Conservation (phyloP, 2,329 filamentous ascomycete genomes). For the Xylariaceae sp. region DNA sequence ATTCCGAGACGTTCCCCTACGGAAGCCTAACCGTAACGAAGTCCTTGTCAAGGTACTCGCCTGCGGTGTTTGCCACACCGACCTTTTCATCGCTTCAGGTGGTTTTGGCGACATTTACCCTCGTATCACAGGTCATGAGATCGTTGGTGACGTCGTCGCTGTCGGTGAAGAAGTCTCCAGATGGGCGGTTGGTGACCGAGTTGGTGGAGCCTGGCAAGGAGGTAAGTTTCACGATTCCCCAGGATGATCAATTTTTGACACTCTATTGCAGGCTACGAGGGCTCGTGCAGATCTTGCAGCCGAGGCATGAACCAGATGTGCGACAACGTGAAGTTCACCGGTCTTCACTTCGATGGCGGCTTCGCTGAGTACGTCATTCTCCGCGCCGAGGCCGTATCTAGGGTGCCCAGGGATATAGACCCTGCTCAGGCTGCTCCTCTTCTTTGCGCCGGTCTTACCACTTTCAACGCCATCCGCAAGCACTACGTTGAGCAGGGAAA, state of each 20-base stretch:
- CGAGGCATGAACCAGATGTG: constrained; percentile 66
- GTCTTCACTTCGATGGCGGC: constrained; percentile 62
- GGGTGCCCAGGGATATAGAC: constrained; percentile 50
- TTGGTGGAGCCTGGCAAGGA: constrained; percentile 67
- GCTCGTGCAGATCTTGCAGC: constrained; percentile 58
- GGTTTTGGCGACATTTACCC: constrained; percentile 55
- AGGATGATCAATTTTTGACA: neutral
- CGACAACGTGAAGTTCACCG: constrained; percentile 58
- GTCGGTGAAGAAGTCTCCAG: constrained; percentile 53
- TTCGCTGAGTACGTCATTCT: constrained; percentile 62
- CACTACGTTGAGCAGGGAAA: constrained; percentile 49
- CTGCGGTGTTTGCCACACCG: constrained; percentile 68
- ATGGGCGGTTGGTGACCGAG: constrained; percentile 60
- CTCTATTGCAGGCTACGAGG: constrained; percentile 50
- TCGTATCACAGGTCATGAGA: constrained; percentile 65
- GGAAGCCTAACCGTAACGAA: constrained; percentile 51
- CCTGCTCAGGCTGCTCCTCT: constrained; percentile 54
- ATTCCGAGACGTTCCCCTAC: constrained; percentile 57
- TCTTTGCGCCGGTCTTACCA: constrained; percentile 62
- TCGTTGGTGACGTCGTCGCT: constrained; percentile 63
- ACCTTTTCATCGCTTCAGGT: constrained; percentile 47
- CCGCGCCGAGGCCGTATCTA: constrained; percentile 56
- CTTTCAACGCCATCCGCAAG: constrained; percentile 57
- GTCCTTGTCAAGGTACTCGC: constrained; percentile 68
- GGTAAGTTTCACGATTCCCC: constrained; percentile 36